phyloP scores from a whole-genome alignment of 768 basidiomycete genomes.

The Exidia glandulosa region DNA sequence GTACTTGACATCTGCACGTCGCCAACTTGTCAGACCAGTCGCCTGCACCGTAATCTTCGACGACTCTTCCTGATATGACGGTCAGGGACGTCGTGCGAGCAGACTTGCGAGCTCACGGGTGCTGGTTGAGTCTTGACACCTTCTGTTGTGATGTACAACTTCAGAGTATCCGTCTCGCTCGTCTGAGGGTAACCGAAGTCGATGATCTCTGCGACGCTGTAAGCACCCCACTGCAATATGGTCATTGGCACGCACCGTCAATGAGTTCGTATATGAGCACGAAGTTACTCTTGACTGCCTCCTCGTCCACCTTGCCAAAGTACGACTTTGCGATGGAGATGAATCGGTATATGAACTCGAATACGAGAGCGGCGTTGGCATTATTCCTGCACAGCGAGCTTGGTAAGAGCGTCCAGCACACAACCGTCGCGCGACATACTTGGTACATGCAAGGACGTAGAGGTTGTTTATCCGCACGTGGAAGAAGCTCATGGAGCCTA shows the following conservation, averaged over 20 bases:
- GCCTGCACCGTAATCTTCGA: slow-evolving; percentile 96
- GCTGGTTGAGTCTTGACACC: slow-evolving; percentile 84
- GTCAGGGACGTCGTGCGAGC: slow-evolving; percentile 1
- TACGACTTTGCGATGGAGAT: slow-evolving; percentile 90
- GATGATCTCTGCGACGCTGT: slow-evolving; percentile 63
- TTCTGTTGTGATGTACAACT: slow-evolving; percentile 97
- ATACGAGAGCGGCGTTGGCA: slow-evolving; percentile 93
- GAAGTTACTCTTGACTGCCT: slow-evolving; percentile 98
- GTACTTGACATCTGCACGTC: slow-evolving; percentile 92
- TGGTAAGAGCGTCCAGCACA: not conserved
- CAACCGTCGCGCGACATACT: slow-evolving; percentile 37
- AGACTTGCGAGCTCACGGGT: slow-evolving; percentile 40
- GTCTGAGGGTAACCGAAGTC: slow-evolving; percentile 99
- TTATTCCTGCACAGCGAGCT: slow-evolving; percentile 52
- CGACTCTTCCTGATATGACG: slow-evolving; percentile 68
- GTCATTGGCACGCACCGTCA: slow-evolving; percentile 52
- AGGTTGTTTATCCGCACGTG: slow-evolving; percentile 93
- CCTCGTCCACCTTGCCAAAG: slow-evolving; percentile 97
- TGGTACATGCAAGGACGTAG: slow-evolving; percentile 91
- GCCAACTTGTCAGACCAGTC: slow-evolving; percentile 93
- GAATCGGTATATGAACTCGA: slow-evolving; percentile 96
- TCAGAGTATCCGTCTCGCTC: slow-evolving; percentile 94
- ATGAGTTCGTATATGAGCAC: slow-evolving; percentile 96
- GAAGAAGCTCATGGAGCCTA: slow-evolving; percentile 98
- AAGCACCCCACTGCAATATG: not conserved